These are phyloP conservation scores for Starmerella gropengiesseri DNA, from an alignment of 805 yeast species.

Conservation along the genomic window DNA sequence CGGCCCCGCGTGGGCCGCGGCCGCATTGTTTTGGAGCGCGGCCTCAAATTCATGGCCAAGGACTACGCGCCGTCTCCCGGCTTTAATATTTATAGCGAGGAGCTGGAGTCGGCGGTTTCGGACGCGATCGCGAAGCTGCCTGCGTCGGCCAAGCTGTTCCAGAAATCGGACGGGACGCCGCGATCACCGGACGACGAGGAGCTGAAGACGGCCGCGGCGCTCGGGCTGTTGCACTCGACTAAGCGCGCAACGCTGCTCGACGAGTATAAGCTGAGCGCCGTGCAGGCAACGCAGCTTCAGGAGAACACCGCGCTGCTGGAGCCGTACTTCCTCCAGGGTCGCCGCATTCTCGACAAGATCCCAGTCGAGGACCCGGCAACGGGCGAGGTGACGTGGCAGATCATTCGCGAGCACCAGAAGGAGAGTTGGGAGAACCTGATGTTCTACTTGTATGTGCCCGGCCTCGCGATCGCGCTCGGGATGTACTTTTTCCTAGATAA, in stretches of 20 bases:
- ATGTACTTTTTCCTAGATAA: slow-evolving; percentile 42
- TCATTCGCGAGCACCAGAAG: slow-evolving; percentile 60
- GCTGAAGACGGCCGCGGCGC: slow-evolving; percentile 57
- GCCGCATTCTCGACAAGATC: slow-evolving; percentile 66
- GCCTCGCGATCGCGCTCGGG: slow-evolving; percentile 46
- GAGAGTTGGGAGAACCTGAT: slow-evolving; percentile 81
- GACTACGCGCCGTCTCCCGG: slow-evolving; percentile 29
- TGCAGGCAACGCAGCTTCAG: slow-evolving; percentile 44
- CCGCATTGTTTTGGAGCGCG: slow-evolving; percentile 13
- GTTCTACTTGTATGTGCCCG: slow-evolving; percentile 64
- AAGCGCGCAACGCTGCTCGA: slow-evolving; percentile 45
- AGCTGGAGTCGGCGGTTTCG: slow-evolving; percentile 35
- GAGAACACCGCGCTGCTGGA: slow-evolving; percentile 53
- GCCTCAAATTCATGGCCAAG: slow-evolving; percentile 23
- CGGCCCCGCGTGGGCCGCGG: slow-evolving; percentile 3
- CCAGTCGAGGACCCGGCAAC: slow-evolving; percentile 71
- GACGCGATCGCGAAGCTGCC: slow-evolving; percentile 48
- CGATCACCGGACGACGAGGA: slow-evolving; percentile 61
- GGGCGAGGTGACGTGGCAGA: slow-evolving; percentile 69
- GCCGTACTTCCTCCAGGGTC: slow-evolving; percentile 43
- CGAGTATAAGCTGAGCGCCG: slow-evolving; percentile 39
- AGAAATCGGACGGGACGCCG: slow-evolving; percentile 65
- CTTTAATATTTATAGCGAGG: slow-evolving; percentile 38
- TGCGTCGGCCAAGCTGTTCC: slow-evolving; percentile 53
- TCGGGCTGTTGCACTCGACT: slow-evolving; percentile 48